Evolutionary conservation across 2,329 filamentous ascomycete genomes (phyloP), one percentile per base, ranked within the genome.

Genomic region (Ascosphaera apis): DNA sequence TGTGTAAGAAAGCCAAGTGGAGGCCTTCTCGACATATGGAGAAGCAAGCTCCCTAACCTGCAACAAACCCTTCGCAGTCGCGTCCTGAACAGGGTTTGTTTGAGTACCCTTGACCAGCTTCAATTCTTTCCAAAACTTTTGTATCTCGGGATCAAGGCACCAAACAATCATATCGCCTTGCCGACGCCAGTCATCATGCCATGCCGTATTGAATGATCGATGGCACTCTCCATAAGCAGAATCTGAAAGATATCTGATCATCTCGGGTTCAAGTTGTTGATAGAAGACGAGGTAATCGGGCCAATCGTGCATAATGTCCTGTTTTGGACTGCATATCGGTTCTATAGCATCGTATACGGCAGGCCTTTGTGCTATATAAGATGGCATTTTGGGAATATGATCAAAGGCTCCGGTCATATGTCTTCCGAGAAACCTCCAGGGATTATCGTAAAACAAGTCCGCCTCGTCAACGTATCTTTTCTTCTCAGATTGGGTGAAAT

Each of bases 391-490:
- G 13, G 51, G 53, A 16, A 54, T 36, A 31, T 53, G 43, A 25
- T 48, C 45, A 8, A 55, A 43, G 3, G 53, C 55, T 11, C 51
- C 55, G 23, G 43, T 45, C 59, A 60, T 80, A 48, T 58, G 69
- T 56, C 32, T 52, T 44, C 39, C 55, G 19, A 84, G 49, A 47
- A 81, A 86, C 0, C 42, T 43, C 21, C 43, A 51, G 4, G 75
- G 69, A 41, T 77, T 54, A 7, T 61, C 67, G 55, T 92, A 95
- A 60, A 98, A 98, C 32, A 75, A 66, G 51, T 92, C 84, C 5
- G 83, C 84, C 60, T 98, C 86, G 52, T 93, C 84, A 12, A 76
- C 60, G 54, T 98, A 98, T 2, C 49, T 49, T 1, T 58, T 61
- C 31, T 84, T 71, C 49, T 79, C 67, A 5, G 57, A 45, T 4